Percentiles rank a stretch among this genome's conserved stretches.
Evolutionary conservation across 2,329 filamentous ascomycete genomes (phyloP).

Genomic region (Elsinoe necatrix): DNA sequence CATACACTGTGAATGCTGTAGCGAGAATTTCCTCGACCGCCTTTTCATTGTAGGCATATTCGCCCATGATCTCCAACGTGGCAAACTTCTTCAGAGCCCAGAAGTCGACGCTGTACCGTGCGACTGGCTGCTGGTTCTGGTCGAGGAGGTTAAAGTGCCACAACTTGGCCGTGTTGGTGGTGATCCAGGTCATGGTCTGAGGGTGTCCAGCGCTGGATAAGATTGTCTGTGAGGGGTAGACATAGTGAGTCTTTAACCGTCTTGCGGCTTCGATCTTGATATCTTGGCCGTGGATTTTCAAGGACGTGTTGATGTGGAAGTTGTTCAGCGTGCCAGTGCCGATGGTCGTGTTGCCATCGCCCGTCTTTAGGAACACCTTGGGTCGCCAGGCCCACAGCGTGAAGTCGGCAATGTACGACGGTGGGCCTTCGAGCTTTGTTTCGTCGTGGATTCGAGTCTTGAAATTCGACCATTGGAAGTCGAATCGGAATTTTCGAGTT

Average conservation of each 20-base stretch:
- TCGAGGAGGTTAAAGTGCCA: constrained; percentile 10
- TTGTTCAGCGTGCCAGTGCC: neutral
- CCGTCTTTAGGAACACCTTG: constrained; percentile 1
- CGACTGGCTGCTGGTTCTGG: neutral
- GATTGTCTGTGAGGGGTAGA: neutral
- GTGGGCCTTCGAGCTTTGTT: neutral
- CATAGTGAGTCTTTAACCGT: constrained; percentile 1
- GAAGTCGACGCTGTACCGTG: constrained; percentile 1
- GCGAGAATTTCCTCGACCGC: neutral
- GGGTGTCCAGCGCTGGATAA: neutral
- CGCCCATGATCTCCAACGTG: constrained; percentile 1
- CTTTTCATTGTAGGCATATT: neutral
- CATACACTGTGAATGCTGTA: neutral
- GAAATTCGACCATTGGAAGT: constrained; percentile 5
- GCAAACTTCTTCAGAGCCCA: constrained; percentile 4
- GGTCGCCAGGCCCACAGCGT: neutral
- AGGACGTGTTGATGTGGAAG: neutral
- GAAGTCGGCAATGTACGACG: constrained; percentile 3
- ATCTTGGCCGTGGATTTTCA: neutral
- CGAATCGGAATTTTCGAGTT: constrained; percentile 1
- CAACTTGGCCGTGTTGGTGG: neutral
- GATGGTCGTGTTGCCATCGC: neutral
- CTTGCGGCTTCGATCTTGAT: constrained; percentile 8
- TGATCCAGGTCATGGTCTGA: constrained; percentile 2
- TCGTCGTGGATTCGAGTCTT: constrained; percentile 1